These are phyloP conservation scores for Blastobotrys americana DNA, from an alignment of 805 yeast genomes.

Conservation along the genomic window DNA sequence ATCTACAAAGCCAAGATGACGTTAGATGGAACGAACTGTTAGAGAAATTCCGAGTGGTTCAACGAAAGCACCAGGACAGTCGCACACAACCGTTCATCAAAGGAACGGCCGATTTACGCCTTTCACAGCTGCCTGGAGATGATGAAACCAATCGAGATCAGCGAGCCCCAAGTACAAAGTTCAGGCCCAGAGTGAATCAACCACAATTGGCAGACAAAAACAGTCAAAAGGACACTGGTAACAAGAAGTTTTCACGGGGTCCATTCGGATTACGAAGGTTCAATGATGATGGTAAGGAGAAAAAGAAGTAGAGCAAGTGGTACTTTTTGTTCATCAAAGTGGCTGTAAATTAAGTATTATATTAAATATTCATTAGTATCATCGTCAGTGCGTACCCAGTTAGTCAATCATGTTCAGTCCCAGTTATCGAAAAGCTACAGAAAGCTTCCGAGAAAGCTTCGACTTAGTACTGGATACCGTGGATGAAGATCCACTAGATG, in stretches of 20 bases:
- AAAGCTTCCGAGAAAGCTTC: neutral
- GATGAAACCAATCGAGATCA: neutral
- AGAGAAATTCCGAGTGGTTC: slow-evolving; percentile 44
- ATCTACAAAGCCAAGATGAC: slow-evolving; percentile 19
- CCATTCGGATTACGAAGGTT: slow-evolving; percentile 3
- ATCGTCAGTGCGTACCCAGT: no score
- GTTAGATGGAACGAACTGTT: slow-evolving; percentile 39
- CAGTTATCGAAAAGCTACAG: neutral
- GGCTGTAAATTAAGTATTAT: neutral
- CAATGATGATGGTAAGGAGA: slow-evolving; percentile 5
- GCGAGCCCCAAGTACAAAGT: neutral
- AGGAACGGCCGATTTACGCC: neutral
- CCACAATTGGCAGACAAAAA: neutral
- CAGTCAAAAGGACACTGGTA: neutral
- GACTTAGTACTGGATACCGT: neutral
- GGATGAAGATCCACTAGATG: neutral
- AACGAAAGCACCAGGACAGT: slow-evolving; percentile 24
- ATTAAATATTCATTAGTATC: no score
- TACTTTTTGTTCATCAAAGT: neutral
- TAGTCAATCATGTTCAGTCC: no score
- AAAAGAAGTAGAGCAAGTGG: neutral
- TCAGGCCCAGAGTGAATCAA: neutral
- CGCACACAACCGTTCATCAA: slow-evolving; percentile 11
- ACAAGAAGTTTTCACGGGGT: neutral
- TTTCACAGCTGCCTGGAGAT: neutral